phyloP scores from a whole-genome alignment of 108 stramenopile species.

The Cylindrotheca fusiformis region DNA sequence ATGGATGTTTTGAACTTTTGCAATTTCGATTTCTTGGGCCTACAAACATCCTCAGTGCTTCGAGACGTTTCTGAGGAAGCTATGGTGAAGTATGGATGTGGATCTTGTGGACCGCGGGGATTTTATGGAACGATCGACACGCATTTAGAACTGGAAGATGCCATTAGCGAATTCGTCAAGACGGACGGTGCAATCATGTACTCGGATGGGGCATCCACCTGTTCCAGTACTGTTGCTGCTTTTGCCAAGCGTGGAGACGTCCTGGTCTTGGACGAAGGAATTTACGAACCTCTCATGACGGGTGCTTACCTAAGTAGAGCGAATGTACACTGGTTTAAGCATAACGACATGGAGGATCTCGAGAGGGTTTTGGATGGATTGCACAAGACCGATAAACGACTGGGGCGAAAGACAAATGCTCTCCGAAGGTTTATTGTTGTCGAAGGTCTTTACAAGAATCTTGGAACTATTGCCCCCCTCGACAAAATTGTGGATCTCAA shows the following conservation, averaged over 20 bases:
- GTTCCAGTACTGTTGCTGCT: constrained; percentile 91
- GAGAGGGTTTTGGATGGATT: constrained; percentile 85
- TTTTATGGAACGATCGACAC: constrained; percentile 99
- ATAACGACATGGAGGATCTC: constrained; percentile 97
- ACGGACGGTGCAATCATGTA: constrained; percentile 95
- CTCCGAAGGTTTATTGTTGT: constrained; percentile 96
- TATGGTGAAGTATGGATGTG: constrained; percentile 88
- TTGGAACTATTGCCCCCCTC: constrained; percentile 90
- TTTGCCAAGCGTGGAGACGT: constrained; percentile 98
- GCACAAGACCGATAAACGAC: constrained; percentile 60
- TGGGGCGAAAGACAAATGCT: constrained; percentile 73
- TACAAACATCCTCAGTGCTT: constrained; percentile 45
- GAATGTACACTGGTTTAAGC: constrained; percentile 90
- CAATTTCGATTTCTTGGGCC: constrained; percentile 73
- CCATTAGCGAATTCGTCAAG: constrained; percentile 73
- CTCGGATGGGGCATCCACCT: constrained; percentile 90
- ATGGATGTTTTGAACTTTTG: constrained; percentile 82
- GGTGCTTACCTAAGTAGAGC: constrained; percentile 88
- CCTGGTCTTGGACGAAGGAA: constrained; percentile 90
- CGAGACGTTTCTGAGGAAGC: constrained; percentile 65
- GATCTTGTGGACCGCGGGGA: constrained; percentile 97
- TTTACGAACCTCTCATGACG: constrained; percentile 88
- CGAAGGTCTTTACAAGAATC: constrained; percentile 96
- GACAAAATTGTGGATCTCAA: constrained; percentile 88
- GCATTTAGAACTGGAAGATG: constrained; percentile 87